Evolutionary conservation across 2,329 filamentous ascomycete species (phyloP).

Genomic region (Neofusicoccum sp.): DNA sequence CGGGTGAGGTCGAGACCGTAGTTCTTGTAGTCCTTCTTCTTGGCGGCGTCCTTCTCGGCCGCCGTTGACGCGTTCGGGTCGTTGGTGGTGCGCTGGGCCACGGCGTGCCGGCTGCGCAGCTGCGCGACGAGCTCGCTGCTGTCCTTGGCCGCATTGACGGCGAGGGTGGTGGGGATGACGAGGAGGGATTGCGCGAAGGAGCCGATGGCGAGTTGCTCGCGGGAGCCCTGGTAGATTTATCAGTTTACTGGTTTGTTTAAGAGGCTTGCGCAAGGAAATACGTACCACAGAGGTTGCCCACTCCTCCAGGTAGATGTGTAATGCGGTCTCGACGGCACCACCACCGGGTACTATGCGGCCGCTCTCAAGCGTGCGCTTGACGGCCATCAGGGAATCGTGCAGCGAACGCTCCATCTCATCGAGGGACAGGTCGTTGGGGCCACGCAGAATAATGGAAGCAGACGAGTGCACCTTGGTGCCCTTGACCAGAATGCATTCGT

Average conservation of each 20-base stretch:
- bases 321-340: conserved; percentile 94
- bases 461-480: conserved; percentile 93
- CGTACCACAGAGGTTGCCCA: conserved; percentile 90
- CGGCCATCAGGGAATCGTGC: conserved; percentile 92
- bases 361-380: conserved; percentile 95
- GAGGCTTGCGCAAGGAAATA: conserved; percentile 21
- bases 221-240: conserved; percentile 61
- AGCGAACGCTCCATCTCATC: conserved; percentile 99
- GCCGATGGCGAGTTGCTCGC: conserved; percentile 95
- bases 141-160: conserved; percentile 96
- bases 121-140: conserved; percentile 93
- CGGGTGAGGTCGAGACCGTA: conserved; percentile 89
- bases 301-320: conserved; percentile 98
- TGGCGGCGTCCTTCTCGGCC: conserved; percentile 84
- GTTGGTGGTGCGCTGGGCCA: conserved; percentile 90
- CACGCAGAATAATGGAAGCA: conserved; percentile 92
- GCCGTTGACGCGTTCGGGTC: conserved; percentile 58
- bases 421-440: conserved; percentile 91
- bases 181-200: conserved; percentile 96
- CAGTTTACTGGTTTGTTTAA: background rate
- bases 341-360: conserved; percentile 95
- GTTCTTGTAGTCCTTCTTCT: conserved; percentile 98
- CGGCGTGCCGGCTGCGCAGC: conserved; percentile 87
- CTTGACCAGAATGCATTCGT: conserved; percentile 96
- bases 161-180: conserved; percentile 91